Evolutionary conservation across 106 monocot species (phyloP).

Genomic region (Acanthochlamys bracteata): DNA sequence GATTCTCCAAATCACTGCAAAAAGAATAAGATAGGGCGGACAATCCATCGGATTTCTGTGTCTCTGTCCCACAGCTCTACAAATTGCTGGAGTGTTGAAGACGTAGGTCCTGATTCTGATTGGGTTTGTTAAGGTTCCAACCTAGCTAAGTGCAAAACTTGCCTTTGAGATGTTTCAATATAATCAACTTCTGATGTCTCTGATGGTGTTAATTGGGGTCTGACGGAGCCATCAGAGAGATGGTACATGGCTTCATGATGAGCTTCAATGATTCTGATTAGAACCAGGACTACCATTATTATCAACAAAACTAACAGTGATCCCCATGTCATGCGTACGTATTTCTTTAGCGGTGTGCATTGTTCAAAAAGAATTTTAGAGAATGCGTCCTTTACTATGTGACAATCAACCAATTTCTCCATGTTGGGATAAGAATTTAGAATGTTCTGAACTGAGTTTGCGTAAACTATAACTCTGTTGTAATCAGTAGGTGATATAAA

Average conservation of each 20-base stretch:
- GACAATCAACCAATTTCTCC: slow-evolving; percentile 55
- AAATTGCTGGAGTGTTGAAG: no score
- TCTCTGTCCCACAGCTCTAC: slow-evolving; percentile 12
- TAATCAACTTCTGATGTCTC: slow-evolving; percentile 13
- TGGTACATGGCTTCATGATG: slow-evolving; percentile 3
- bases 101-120: no score
- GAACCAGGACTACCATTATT: slow-evolving; percentile 29
- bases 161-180: neutral
- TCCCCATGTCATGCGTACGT: slow-evolving; percentile 54
- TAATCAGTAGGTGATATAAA: slow-evolving; percentile 44
- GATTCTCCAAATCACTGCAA: neutral
- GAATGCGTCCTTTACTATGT: slow-evolving; percentile 73
- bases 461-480: slow-evolving; percentile 24
- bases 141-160: neutral
- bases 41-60: slow-evolving; percentile 22
- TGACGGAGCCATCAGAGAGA: slow-evolving; percentile 28
- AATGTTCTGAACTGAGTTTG: slow-evolving; percentile 60
- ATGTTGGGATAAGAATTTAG: slow-evolving; percentile 56
- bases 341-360: slow-evolving; percentile 56
- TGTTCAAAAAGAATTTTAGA: slow-evolving; percentile 46
- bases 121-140: neutral
- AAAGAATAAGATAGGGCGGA: slow-evolving; percentile 14
- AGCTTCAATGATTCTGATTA: slow-evolving; percentile 18
- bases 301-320: slow-evolving; percentile 37
- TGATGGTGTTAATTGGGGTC: slow-evolving; percentile 14